A percentile compares a stretch with the other conserved stretches of the same genome.
Evolutionary conservation across 345 rosid genomes (phyloP).

Genomic region (Moricandia moricandioides): DNA sequence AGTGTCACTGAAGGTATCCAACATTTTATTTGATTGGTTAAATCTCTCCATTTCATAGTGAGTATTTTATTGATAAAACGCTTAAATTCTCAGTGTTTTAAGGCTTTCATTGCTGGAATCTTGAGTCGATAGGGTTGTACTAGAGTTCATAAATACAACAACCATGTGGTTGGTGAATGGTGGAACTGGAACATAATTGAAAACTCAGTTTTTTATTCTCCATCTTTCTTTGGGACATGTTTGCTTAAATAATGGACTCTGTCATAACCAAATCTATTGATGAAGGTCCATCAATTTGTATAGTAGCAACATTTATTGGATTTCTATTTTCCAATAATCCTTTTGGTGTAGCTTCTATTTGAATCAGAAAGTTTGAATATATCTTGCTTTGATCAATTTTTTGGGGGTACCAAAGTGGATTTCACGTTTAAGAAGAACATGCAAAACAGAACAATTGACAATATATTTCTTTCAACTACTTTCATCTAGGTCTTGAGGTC

Average conservation of each 20-base stretch:
- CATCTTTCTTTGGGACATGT: conserved; percentile 21
- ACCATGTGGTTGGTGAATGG: conserved; percentile 35
- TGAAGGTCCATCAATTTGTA: conserved; percentile 9
- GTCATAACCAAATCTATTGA: conserved; percentile 17
- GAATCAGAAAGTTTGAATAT: conserved; percentile 16
- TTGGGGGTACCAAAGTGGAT: conserved; percentile 17
- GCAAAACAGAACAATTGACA: conserved; percentile 19
- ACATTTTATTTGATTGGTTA: conserved; percentile 23
- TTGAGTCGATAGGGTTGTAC: background rate
- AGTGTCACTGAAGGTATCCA: conserved; percentile 7
- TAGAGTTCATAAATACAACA: conserved; percentile 38
- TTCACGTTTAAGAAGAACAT: conserved; percentile 12
- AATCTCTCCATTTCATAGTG: conserved; percentile 2
- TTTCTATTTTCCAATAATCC: conserved; percentile 11
- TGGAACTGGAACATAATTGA: conserved; percentile 28
- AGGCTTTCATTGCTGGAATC: conserved; percentile 16
- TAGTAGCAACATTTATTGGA: conserved; percentile 7
- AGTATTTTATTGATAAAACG: conserved; percentile 14
- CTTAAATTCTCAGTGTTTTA: background rate
- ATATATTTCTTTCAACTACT: conserved; percentile 29
- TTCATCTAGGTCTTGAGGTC: conserved; percentile 8
- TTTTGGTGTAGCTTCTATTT: conserved; percentile 15
- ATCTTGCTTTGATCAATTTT: background rate
- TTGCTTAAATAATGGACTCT: conserved; percentile 13
- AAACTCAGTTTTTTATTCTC: conserved; percentile 9